Evolutionary conservation across 805 yeast genomes (phyloP), one percentile per base, ranked within the genome.

Genomic region (Schizosaccharomyces cryophilus): DNA sequence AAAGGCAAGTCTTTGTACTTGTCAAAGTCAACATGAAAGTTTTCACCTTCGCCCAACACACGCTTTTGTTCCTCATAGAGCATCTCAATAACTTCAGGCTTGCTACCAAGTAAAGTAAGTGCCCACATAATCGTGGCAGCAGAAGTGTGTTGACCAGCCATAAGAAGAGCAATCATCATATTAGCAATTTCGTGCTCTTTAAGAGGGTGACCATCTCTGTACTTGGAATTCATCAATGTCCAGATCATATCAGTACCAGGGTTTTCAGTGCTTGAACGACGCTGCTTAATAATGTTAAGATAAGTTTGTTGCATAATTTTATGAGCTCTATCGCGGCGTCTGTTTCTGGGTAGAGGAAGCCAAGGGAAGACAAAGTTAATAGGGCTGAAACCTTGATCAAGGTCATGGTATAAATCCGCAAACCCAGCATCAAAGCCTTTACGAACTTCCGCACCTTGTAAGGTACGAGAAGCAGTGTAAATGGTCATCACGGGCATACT

Each of bases 111-210:
- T 70, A 93, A 97, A 65, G 93, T 78, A 69, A 93, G 75, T 69
- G 82, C 82, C 98, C 98, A 93, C 19, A 96, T 85, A 51, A 95
- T 85, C 26, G 98, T 93, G 29, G 97, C 80, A 55, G 97, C 93
- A 64, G 95, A 85, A 31, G 98, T 93, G 73, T 93, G 98, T 76
- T 93, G 98, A 64, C 98, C 98, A 68, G 98, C 98, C 98, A 93
- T 93, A 64, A 93, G 77, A 61, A 93, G 84, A 72, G 97, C 98
- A 72, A 93, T 90, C 71, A 88, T 76, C 72, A 93, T 77, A 73
- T 89, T 85, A 60, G 97, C 93, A 69, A 93, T 87, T 74, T 93
- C 95, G 71, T 83, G 83, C 72, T 93, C 98, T 31, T 95, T 84
- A 96, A 93, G 89, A 69, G 78, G 78, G 59, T 83, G 82, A 67